Conservation (phyloP, 176 grass and related monocot genomes). For the Raddia guianensis region DNA sequence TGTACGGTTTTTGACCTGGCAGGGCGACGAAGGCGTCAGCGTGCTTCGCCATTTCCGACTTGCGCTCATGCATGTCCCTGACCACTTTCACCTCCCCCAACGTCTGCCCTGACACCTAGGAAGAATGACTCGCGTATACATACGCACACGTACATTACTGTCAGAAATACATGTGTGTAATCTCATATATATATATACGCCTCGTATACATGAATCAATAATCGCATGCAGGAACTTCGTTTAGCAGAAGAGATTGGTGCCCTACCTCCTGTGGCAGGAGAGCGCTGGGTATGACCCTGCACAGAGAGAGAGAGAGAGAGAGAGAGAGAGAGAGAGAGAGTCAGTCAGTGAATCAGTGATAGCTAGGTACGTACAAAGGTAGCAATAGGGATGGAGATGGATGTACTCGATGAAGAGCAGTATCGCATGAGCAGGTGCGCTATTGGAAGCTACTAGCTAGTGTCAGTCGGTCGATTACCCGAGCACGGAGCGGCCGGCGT, state of each 20-base stretch:
- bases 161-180: background rate
- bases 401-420: background rate
- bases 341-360: background rate
- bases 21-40: constrained; percentile 75
- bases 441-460: background rate
- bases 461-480: constrained; percentile 50
- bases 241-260: constrained; percentile 29
- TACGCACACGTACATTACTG: background rate
- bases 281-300: constrained; percentile 81
- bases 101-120: constrained; percentile 72
- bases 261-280: constrained; percentile 78
- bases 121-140: background rate
- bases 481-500: constrained; percentile 87
- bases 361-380: background rate
- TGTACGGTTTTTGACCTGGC: constrained; percentile 43
- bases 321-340: background rate
- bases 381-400: background rate
- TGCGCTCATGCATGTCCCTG: constrained; percentile 81
- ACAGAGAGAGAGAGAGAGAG: background rate
- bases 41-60: constrained; percentile 79
- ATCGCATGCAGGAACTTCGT: background rate
- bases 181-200: too few species aligned
- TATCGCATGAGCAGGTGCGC: background rate
- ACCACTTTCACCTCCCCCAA: constrained; percentile 68
- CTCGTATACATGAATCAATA: background rate